Evolutionary conservation across 2,329 filamentous ascomycete species (phyloP), one percentile per base, ranked within the genome.

Genomic region (Sarocladium kiliense): DNA sequence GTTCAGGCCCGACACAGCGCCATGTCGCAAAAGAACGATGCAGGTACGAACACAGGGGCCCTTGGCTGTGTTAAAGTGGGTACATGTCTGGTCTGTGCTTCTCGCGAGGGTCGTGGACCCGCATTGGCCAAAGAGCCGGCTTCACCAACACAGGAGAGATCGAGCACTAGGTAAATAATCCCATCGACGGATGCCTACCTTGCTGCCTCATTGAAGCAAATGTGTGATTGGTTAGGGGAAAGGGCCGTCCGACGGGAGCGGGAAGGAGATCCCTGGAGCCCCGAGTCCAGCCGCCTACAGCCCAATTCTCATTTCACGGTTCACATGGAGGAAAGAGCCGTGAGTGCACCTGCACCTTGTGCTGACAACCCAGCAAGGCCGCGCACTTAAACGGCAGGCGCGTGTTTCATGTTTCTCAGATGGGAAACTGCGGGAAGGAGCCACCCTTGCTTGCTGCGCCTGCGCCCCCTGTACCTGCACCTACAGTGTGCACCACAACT

Each of bases 361-460:
- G n/a, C n/a, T n/a, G n/a, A n/a, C n/a, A n/a, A n/a, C n/a, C n/a
- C n/a, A n/a, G n/a, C 21, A n/a, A 9, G n/a, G 25, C 23, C 41
- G 41, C 44, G 30, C 47, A 51, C 47, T 16, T 10, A 36, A 51
- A 51, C 47, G 47, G 47, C 26, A 34, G 27, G 47, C 47, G 47
- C n/a, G 26, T 51, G 47, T 51, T 51, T 51, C 47, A 51, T 34
- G 47, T 51, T 51, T 51, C 47, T 36, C 27, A 51, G 27, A 51
- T 51, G 47, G 47, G 47, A 32, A 51, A 21, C 27, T 51, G 30
- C 47, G 47, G 47, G 27, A 51, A 19, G 27, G 30, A 34, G n/a
- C 18, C 26, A 34, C 30, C 19, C 44, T 32, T 19, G 11, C 26
- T 16, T 45, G 14, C 44, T 49, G 37, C 19, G 39, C 18, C 39